Evolutionary conservation across 2,329 filamentous ascomycete genomes (phyloP), one percentile per base, ranked within the genome.

Genomic region (Diaporthe amygdali): DNA sequence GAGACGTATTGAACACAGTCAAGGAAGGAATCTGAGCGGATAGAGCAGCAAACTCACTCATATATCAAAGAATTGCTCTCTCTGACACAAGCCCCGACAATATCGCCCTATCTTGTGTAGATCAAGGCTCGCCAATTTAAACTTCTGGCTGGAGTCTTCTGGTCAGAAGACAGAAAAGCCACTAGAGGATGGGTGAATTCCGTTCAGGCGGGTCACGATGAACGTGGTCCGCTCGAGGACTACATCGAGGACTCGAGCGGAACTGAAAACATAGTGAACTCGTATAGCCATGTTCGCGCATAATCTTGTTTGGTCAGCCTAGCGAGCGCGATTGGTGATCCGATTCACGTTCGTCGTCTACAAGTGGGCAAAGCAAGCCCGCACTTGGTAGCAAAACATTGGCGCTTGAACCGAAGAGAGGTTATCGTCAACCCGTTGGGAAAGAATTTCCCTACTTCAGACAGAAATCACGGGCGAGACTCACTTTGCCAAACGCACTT

Each of bases 221-320:
- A 3, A 5, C 1, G n/a, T 9, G 0, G 20, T 17, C 15, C 7
- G 0, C n/a, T 25, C 32, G n/a, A 4, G 3, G 34, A 25, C 34
- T 56, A 27, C 17, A 9, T 27, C 10, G 34, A 41, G 34, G 4
- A 20, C 15, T 32, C 8, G 10, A 10, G 14, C 8, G 39, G 12
- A 15, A 25, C 2, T 10, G 10, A n/a, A 39, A 20, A 22, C 9
- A 2, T 14, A 22, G 1, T 7, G 39, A 17, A 39, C 12, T 17
- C 12, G 5, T 9, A 10, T 46, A 46, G 27, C 39, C 32, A 17
- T 27, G 10, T 20, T 39, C 30, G 37, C 32, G 37, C 17, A 20
- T 6, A 2, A 12, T 32, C 17, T 17, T 46, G 27, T 7, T 32
- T 1, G 20, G 39, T 5, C 39, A 61, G 27, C 56, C 56, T 61